phyloP scores from a whole-genome alignment of 768 basidiomycete genomes.

The Mycena amicta region DNA sequence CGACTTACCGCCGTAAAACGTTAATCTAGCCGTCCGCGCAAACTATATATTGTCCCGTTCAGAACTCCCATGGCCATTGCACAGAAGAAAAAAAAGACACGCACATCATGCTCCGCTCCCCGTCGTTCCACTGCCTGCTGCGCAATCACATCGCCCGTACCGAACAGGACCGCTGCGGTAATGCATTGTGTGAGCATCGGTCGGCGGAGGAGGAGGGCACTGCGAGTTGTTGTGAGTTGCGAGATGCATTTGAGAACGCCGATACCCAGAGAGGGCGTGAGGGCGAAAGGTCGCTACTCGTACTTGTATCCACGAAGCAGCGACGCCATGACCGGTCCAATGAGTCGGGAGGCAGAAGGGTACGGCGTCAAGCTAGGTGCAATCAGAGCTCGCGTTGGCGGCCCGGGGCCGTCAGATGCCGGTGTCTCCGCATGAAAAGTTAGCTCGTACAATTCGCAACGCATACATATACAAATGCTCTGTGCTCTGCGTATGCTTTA shows the following conservation, averaged over 20 bases:
- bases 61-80: not conserved
- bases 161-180: constrained; percentile 70
- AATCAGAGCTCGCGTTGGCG: too few relatives aligned
- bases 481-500: not conserved
- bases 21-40: constrained; percentile 61
- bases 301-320: constrained; percentile 48
- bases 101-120: constrained; percentile 75
- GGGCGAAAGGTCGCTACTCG: constrained; percentile 17
- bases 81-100: constrained; percentile 28
- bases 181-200: constrained; percentile 66
- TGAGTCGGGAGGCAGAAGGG: too few relatives aligned
- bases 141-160: constrained; percentile 78
- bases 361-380: too few relatives aligned
- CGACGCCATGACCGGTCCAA: constrained; percentile 46
- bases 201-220: constrained; percentile 59
- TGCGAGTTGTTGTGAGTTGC: constrained; percentile 28
- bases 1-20: constrained; percentile 76
- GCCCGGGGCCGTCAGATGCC: too few relatives aligned
- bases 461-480: not conserved
- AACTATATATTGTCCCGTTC: constrained; percentile 38
- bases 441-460: not conserved
- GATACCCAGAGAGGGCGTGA: too few relatives aligned
- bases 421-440: constrained; percentile 7
- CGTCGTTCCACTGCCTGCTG: constrained; percentile 81
- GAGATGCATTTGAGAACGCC: too few relatives aligned